Percentiles rank a stretch among this genome's conserved stretches.
Conservation (phyloP, 352 stramenopile species). For the Globisporangium cylindrosporum region DNA sequence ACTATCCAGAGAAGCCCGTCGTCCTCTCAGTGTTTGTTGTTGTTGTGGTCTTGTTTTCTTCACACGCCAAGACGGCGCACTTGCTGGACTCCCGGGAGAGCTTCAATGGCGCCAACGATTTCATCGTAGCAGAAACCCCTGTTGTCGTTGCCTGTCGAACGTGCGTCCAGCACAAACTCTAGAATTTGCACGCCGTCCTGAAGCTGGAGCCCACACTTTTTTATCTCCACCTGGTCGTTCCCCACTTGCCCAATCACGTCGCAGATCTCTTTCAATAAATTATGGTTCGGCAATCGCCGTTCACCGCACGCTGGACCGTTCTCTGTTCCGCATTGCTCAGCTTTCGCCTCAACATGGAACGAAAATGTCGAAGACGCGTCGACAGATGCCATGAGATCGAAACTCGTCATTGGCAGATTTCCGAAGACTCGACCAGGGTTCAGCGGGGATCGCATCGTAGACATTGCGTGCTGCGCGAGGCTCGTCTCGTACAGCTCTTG, state of each 20-base stretch:
- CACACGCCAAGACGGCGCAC: slow-evolving; percentile 21
- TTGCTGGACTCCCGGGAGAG: slow-evolving; percentile 35
- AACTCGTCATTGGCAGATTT: slow-evolving; percentile 19
- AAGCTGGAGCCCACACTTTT: slow-evolving; percentile 76
- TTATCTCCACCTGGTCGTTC: slow-evolving; percentile 70
- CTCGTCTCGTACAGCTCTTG: slow-evolving; percentile 71
- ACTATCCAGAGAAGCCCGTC: slow-evolving; percentile 7
- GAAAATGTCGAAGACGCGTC: slow-evolving; percentile 37
- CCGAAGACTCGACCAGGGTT: slow-evolving; percentile 19
- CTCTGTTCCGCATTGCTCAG: slow-evolving; percentile 32
- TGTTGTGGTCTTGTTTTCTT: background rate
- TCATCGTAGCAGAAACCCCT: slow-evolving; percentile 23
- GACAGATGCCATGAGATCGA: slow-evolving; percentile 21
- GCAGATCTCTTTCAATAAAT: slow-evolving; percentile 84
- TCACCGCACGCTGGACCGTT: slow-evolving; percentile 40
- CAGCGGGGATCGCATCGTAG: slow-evolving; percentile 48
- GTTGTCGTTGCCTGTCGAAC: slow-evolving; percentile 19
- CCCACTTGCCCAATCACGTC: slow-evolving; percentile 67
- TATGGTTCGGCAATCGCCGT: slow-evolving; percentile 71
- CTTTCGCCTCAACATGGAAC: slow-evolving; percentile 64
- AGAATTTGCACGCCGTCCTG: slow-evolving; percentile 73
- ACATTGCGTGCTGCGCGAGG: slow-evolving; percentile 52
- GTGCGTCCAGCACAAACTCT: slow-evolving; percentile 70
- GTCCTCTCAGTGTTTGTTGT: slow-evolving; percentile 1
- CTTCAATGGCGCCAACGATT: slow-evolving; percentile 45